Base-by-base conservation (phyloP, 129 eudicot species). In the Escallonia rubra region DNA sequence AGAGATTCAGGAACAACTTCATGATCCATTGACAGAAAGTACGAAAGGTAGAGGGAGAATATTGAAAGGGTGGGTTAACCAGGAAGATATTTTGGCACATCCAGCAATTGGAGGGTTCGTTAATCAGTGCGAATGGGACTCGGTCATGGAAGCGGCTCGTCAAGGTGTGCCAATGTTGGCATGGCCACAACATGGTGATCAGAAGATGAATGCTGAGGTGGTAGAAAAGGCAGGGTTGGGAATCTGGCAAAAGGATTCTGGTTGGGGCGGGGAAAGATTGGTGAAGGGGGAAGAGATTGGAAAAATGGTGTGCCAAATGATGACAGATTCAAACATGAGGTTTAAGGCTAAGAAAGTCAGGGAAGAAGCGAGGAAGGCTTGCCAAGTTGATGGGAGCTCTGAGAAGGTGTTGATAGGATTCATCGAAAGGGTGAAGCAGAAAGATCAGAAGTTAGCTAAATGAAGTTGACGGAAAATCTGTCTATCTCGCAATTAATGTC, bases 151-250 rank as follows among this genome's bases (percentile, higher is more conserved):
- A 38, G 76, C 75, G 4, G 74, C 74, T 11, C 34, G 48, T 34
- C 13, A 54, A 13, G 80, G 80, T 7, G 71, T 76, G 39, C 71
- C 66, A 3, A 12, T 76, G 47, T 14, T 76, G 40, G 76, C 71
- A 8, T 76, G 80, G 80, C 80, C 80, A 13, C 66, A 46, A 15
- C 75, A 63, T 40, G 80, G 76, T 3, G 80, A 76, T 38, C 80
- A 76, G 42, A 69, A 65, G 71, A 57, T 76, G 54, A 70, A 70
- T 43, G 75, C 80, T 12, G 76, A 51, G 15, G 63, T 57, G 63
- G 80, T 76, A 57, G 70, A 61, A 61, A 62, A 62, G 51, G 64
- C 63, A 4, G 80, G 71, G 6, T 63, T 76, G 43, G 80, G 75
- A 58, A 34, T 62, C 6, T 69, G 75, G 80, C 43, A 54, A 12